These are phyloP conservation scores for Boechera retrofracta DNA, from an alignment of 345 rosid genomes.

Conservation along the genomic window DNA sequence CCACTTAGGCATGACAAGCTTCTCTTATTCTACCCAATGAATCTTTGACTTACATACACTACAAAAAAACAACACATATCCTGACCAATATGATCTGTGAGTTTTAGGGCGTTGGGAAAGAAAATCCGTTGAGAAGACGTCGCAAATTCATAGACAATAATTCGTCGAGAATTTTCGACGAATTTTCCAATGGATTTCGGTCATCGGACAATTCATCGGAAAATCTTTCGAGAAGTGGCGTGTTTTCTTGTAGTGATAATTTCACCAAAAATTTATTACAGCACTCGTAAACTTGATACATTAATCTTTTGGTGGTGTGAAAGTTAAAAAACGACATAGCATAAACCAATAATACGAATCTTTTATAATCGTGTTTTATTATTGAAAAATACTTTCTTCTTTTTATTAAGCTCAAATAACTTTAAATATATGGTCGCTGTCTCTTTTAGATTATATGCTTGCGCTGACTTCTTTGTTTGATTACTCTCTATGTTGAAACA, in stretches of 20 bases:
- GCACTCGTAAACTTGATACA: neutral
- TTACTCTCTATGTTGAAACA: conserved; percentile 3
- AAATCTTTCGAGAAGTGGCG: no score
- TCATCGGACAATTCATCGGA: no score
- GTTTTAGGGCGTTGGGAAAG: no score
- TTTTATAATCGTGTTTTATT: neutral
- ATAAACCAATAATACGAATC: neutral
- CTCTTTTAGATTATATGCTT: conserved; percentile 22
- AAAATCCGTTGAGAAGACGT: no score
- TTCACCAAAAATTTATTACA: neutral
- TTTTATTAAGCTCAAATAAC: neutral
- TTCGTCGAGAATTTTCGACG: no score
- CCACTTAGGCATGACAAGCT: neutral
- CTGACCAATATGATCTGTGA: no score
- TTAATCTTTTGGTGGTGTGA: neutral
- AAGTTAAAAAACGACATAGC: neutral
- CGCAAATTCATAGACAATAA: no score
- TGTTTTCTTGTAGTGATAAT: no score
- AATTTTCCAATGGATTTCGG: no score
- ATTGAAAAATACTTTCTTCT: neutral
- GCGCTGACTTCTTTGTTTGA: conserved; percentile 19
- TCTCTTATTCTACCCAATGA: neutral
- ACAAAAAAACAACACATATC: no score
- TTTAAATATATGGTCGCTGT: conserved; percentile 15
- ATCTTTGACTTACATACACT: neutral